Conservation (phyloP, 2,329 filamentous ascomycete species). For the Calonectria leucothoes region DNA sequence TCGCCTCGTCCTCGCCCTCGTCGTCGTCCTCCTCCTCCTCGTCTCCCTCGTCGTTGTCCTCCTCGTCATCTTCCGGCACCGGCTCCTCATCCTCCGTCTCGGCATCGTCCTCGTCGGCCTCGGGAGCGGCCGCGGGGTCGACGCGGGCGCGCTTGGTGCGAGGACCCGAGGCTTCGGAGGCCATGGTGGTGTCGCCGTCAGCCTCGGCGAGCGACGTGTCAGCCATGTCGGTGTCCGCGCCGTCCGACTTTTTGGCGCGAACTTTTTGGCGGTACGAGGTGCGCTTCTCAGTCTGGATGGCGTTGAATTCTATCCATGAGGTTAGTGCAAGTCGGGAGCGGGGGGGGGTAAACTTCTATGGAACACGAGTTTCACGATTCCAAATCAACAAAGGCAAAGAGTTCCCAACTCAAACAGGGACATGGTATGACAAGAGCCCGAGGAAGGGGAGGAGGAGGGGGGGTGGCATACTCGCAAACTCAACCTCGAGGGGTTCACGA, state of each 20-base stretch:
- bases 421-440: neutral
- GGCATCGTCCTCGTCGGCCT: constrained; percentile 50
- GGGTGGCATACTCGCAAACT: constrained; percentile 74
- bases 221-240: constrained; percentile 51
- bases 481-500: constrained; percentile 74
- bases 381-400: neutral
- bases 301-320: constrained; percentile 71
- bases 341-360: neutral
- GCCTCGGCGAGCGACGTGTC: constrained; percentile 46
- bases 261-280: constrained; percentile 78
- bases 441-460: neutral
- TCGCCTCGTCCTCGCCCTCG: constrained; percentile 56
- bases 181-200: constrained; percentile 48
- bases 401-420: neutral
- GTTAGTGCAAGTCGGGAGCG: neutral
- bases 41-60: constrained; percentile 62
- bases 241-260: constrained; percentile 68
- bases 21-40: constrained; percentile 55
- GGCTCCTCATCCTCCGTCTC: constrained; percentile 56
- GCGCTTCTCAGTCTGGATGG: constrained; percentile 79
- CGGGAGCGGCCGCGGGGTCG: constrained; percentile 51
- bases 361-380: neutral
- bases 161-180: constrained; percentile 49
- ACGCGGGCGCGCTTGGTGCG: constrained; percentile 60
- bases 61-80: constrained; percentile 58